Evolutionary conservation across 306 rosid species (phyloP).

Genomic region (Mucuna pruriens): DNA sequence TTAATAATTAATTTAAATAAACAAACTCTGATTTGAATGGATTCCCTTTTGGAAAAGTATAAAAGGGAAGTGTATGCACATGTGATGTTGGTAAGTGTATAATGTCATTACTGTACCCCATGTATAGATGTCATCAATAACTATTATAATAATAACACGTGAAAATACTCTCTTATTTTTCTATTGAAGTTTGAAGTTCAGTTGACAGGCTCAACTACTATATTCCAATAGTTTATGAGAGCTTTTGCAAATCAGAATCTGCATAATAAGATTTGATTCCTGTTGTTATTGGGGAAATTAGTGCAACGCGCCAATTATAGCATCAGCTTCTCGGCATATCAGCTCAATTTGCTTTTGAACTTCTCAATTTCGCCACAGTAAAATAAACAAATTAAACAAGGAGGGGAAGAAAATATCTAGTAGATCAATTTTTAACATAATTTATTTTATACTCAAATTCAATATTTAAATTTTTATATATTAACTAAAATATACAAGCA

Average conservation of each 20-base stretch:
- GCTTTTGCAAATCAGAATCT: conserved; percentile 7
- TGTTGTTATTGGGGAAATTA: background rate
- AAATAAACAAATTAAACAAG: background rate
- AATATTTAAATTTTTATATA: no score
- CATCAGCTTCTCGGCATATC: background rate
- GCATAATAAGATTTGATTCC: conserved; percentile 33
- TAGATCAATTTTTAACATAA: background rate
- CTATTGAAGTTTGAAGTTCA: conserved; percentile 6
- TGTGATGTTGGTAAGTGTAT: background rate
- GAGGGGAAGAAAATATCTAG: background rate
- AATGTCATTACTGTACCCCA: background rate
- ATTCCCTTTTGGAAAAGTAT: conserved; percentile 1
- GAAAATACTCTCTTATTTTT: background rate
- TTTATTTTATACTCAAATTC: no score
- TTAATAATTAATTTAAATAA: background rate
- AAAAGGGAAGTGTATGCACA: background rate
- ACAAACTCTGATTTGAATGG: conserved; percentile 15
- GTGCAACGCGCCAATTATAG: background rate
- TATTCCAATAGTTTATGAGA: background rate
- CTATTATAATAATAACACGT: conserved; percentile 13
- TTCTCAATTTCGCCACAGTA: background rate
- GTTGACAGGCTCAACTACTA: background rate
- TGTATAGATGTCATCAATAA: background rate
- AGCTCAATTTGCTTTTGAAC: background rate
- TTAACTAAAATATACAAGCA: no score